Evolutionary conservation across 768 basidiomycete genomes (phyloP), one percentile per base, ranked within the genome.

Genomic region (Melanogaster broomeanus): DNA sequence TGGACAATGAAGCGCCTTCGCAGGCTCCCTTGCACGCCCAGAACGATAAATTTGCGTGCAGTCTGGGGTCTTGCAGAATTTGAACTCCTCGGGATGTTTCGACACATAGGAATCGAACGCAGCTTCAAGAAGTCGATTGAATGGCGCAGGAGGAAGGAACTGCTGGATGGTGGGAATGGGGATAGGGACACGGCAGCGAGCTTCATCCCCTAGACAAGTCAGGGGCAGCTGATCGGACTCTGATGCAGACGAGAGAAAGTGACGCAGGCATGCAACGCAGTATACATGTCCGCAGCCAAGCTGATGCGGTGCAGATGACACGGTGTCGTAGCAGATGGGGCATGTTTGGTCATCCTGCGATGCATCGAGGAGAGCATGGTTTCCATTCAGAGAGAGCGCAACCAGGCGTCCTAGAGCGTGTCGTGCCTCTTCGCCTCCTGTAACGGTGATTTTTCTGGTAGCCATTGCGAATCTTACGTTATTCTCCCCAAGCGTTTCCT

Each of bases 41-140:
- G 74, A 63, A 15, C 87, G 83, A 65, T 92, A 92, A 4, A 90
- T 74, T 63, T 89, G 85, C 0, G 72, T 72, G 53, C 90, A 93
- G 61, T 91, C 87, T 0, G 90, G 85, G 0, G 88, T 85, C 1
- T 87, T 90, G 66, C 90, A 93, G 59, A 80, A 87, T 53, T 80
- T 77, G 59, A 85, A 84, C 48, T 88, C 83, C 13, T 73, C 68
- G 0, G 85, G 76, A 38, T 77, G 78, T 10, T 78, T 71, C 45
- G 81, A 78, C 15, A 91, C 71, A 61, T 90, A 74, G 0, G 77
- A 66, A 0, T 78, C 69, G 59, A 85, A 84, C 0, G 87, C 79
- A 0, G 83, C 77, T 31, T 80, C 72, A 3, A 81, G 69, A 27
- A 91, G 52, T 0, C 74, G 70, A 42, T 82, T 76, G 59, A 88